Base-by-base conservation (phyloP, 2,329 filamentous ascomycete species). In the Trichoderma gracile region DNA sequence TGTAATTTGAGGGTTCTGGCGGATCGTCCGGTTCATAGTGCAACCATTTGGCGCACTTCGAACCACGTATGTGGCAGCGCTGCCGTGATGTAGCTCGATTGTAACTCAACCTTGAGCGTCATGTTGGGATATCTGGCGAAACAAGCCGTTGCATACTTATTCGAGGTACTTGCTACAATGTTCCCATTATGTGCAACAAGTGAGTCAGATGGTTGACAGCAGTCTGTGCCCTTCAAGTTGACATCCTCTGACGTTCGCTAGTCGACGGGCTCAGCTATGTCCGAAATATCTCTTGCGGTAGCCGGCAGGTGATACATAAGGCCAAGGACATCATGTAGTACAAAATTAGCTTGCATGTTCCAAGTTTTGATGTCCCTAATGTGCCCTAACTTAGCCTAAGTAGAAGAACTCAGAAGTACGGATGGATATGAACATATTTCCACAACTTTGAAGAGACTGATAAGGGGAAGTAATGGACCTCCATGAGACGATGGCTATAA, bases 181-280 rank as follows among this genome's bases (percentile, higher is more conserved):
- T 23, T 33, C 43, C 19, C 7, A 27, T 27, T 5, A 61, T 42
- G 19, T 58, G 46, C 17, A 66, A 14, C 12, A 81, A 66, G 0
- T 82, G 81, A 23, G 86, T 72, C 67, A 86, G 84, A 1, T 78
- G 76, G 21, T 76, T 79, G 78, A 57, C 79, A 70, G 25, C 82
- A 73, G 50, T 81, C 81, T 0, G 77, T 70, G 0, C 83, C 82
- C 57, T 78, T 81, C 46, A 84, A 69, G 67, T 86, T 68, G 42
- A 70, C 67, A 19, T 66, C 65, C 68, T 63, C 70, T 33, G 77
- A 76, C 23, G 68, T 69, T 77, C 79, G 82, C 75, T 81, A 84
- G n/a, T 78, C 78, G 1, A 73, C 71, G 5, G 76, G 70, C n/a
- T 81, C 77, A 19, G 70, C 70, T 17, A 80, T 27, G 71, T n/a